A percentile compares a stretch with the other conserved stretches of the same genome.
These are phyloP conservation scores for Musa troglodytarum DNA, from an alignment of 176 grass and related monocot species.

Conservation along the genomic window DNA sequence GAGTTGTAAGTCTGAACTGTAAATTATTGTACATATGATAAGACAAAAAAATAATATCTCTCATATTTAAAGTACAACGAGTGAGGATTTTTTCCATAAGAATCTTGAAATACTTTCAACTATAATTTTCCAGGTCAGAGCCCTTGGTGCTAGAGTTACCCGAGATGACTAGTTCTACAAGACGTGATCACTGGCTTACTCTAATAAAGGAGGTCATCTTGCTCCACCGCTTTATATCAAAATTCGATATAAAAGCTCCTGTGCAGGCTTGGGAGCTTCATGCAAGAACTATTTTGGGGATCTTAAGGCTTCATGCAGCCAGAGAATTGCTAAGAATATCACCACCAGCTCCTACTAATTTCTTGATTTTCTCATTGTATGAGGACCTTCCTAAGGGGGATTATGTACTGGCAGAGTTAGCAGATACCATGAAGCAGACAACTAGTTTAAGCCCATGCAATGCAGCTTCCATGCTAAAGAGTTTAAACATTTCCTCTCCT, in stretches of 20 bases:
- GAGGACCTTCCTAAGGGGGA: constrained; percentile 78
- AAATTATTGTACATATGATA: background rate
- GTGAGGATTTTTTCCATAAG: background rate
- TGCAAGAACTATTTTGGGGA: constrained; percentile 59
- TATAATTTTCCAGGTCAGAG: constrained; percentile 50
- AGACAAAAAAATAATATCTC: background rate
- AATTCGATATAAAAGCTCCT: constrained; percentile 49
- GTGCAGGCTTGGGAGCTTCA: constrained; percentile 58
- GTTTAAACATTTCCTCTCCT: constrained; percentile 36
- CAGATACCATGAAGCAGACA: constrained; percentile 55
- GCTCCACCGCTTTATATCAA: constrained; percentile 64
- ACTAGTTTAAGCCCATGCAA: constrained; percentile 46
- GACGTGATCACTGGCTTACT: constrained; percentile 80
- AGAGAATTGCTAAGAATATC: constrained; percentile 85
- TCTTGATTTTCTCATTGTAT: constrained; percentile 69
- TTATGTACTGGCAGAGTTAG: constrained; percentile 69
- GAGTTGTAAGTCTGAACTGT: constrained; percentile 38
- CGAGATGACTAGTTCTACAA: constrained; percentile 80
- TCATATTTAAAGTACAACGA: background rate
- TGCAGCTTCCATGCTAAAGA: constrained; percentile 64
- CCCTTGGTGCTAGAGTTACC: constrained; percentile 81
- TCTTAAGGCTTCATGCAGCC: constrained; percentile 81
- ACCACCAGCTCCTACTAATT: constrained; percentile 52
- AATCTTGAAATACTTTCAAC: background rate
- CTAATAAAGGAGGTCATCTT: constrained; percentile 66